Evolutionary conservation across 345 rosid species (phyloP), one percentile per base, ranked within the genome.

Genomic region (Sisymbrium irio): DNA sequence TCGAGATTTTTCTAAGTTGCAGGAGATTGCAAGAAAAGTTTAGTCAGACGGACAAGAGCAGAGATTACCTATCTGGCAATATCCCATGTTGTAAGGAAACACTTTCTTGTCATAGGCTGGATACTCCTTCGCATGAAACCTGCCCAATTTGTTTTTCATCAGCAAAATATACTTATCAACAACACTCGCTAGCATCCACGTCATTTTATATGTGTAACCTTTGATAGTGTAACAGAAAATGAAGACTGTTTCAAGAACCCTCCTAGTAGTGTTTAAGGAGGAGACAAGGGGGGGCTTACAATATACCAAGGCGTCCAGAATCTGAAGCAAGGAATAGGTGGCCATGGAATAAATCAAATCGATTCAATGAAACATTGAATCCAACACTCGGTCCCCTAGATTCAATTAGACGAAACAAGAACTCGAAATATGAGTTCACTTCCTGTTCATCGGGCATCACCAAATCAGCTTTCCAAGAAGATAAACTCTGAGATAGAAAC

Each of bases 51-150:
- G 47, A 22, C 64, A 32, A 19, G 50, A n/a, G 30, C 49, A 41
- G 30, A 45, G 0, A 46, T 3, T 81, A 91, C 98, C 96, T 77
- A 10, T 85, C 75, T 94, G 97, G 74, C 98, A 94, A 77, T 82
- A 91, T n/a, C 98, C 97, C 93, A 88, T 81, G 66, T 85, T 83
- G 77, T 28, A 82, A 1, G 97, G 93, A 81, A 94, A 94, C 15
- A 37, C 77, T 51, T 79, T 65, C 80, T 88, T 78, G 73, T 89
- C 90, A 55, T 81, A 91, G 10, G 83, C 87, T 45, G 98, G 98
- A 75, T 88, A 94, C 77, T 94, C 98, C 80, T 82, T 91, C 27
- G 96, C 97, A 83, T 94, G 98, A 70, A 94, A 91, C 85, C 98
- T 91, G 78, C 66, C 75, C 74, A 65, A 20, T n/a, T n/a, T n/a